Evolutionary conservation across 257 asterid genomes (phyloP).

Genomic region (Nicotiana obtusifolia): DNA sequence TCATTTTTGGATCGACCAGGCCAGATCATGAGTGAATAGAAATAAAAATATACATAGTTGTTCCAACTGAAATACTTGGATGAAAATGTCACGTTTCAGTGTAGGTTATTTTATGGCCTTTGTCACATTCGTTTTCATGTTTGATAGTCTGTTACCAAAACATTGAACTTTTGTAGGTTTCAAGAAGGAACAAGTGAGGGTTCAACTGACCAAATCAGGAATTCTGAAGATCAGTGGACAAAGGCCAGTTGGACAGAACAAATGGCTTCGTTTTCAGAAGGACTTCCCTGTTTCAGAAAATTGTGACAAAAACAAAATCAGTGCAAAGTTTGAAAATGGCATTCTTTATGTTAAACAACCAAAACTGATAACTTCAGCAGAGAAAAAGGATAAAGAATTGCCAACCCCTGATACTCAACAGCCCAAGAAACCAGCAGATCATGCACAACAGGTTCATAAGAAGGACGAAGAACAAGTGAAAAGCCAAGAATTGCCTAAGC

Average conservation of each 20-base stretch:
- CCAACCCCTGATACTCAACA: slow-evolving; percentile 16
- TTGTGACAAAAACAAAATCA: slow-evolving; percentile 44
- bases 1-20: too few relatives aligned
- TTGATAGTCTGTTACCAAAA: background rate
- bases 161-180: slow-evolving; percentile 35
- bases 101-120: background rate
- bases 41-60: too few relatives aligned
- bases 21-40: too few relatives aligned
- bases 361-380: slow-evolving; percentile 36
- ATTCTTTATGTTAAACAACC: slow-evolving; percentile 46
- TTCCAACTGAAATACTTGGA: too few relatives aligned
- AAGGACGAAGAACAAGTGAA: background rate
- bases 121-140: background rate
- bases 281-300: slow-evolving; percentile 42
- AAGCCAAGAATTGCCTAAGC: slow-evolving; percentile 9
- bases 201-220: slow-evolving; percentile 37
- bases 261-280: slow-evolving; percentile 40
- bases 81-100: background rate
- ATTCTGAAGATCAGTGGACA: slow-evolving; percentile 51
- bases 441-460: background rate
- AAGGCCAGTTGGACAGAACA: slow-evolving; percentile 25
- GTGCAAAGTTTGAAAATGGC: slow-evolving; percentile 59
- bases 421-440: background rate
- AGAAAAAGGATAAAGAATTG: slow-evolving; percentile 13
- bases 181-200: slow-evolving; percentile 50